Evolutionary conservation across 768 basidiomycete species (phyloP).

Genomic region (Pilatotrama ljubarskyi): DNA sequence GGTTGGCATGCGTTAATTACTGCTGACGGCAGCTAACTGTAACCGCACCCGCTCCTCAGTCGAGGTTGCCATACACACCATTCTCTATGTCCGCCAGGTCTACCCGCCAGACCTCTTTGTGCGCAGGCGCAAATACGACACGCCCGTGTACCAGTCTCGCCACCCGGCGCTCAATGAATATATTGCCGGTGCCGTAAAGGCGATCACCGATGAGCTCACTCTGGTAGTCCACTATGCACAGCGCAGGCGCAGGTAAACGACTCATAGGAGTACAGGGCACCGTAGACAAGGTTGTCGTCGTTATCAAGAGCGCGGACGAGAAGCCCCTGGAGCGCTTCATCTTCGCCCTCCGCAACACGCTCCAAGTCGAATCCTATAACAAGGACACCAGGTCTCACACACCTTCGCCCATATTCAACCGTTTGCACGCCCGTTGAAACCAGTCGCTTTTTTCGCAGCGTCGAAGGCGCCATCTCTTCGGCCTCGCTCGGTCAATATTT

Average conservation of each 20-base stretch:
- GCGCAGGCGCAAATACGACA: conserved; percentile 85
- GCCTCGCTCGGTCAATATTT: conserved; percentile 71
- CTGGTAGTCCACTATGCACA: too few species aligned
- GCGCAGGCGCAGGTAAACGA: too few species aligned
- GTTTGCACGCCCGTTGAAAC: not conserved
- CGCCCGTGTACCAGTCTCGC: conserved; percentile 91
- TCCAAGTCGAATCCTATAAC: conserved; percentile 66
- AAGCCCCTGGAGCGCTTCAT: conserved; percentile 87
- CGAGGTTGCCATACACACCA: conserved; percentile 90
- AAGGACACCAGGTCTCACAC: conserved; percentile 62
- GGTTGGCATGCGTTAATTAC: conserved; percentile 27
- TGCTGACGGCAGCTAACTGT: not conserved
- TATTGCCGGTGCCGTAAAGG: conserved; percentile 83
- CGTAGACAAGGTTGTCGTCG: conserved; percentile 76
- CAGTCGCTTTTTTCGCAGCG: conserved; percentile 41
- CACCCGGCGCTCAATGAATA: conserved; percentile 88
- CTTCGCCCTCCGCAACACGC: conserved; percentile 83
- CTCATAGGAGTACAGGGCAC: conserved; percentile 53
- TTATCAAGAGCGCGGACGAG: conserved; percentile 82
- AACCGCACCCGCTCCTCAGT: conserved; percentile 47
- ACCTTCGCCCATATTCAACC: not conserved
- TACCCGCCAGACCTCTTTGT: conserved; percentile 90
- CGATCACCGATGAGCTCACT: conserved; percentile 75
- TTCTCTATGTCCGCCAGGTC: conserved; percentile 86
- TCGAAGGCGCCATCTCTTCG: conserved; percentile 68